Conservation (phyloP, 2,329 filamentous ascomycete genomes). For the Pezicula neosporulosa region DNA sequence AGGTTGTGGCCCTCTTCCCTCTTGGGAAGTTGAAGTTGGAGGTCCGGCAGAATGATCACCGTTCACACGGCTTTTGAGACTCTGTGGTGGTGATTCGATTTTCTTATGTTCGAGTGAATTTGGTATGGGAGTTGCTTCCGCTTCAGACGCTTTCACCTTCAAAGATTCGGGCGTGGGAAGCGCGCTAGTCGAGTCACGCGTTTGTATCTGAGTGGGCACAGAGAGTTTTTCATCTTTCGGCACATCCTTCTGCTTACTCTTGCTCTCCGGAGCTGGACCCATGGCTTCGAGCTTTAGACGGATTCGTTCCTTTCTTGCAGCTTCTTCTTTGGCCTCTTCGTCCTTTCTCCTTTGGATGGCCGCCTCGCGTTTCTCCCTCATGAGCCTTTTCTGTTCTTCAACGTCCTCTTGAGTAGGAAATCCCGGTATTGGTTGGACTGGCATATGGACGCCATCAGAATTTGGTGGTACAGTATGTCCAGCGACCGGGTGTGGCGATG, state of each 20-base stretch:
- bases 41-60: constrained; percentile 22
- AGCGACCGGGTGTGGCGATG: constrained; percentile 26
- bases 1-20: constrained; percentile 19
- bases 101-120: constrained; percentile 7
- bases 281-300: constrained; percentile 69
- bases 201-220: constrained; percentile 28
- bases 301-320: constrained; percentile 67
- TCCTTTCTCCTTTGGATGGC: constrained; percentile 66
- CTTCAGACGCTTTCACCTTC: constrained; percentile 6
- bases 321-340: constrained; percentile 69
- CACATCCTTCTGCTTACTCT: constrained; percentile 50
- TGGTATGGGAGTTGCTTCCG: constrained; percentile 8
- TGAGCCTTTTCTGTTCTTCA: constrained; percentile 65
- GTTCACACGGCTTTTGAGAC: constrained; percentile 12
- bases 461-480: constrained; percentile 26
- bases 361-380: constrained; percentile 67
- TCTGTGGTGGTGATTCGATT: neutral
- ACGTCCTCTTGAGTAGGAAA: neutral
- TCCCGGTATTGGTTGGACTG: neutral
- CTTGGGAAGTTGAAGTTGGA: constrained; percentile 29
- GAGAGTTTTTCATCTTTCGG: constrained; percentile 42
- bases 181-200: constrained; percentile 16
- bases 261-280: constrained; percentile 60
- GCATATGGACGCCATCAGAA: constrained; percentile 29
- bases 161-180: neutral